These are phyloP conservation scores for Laburnicola sp. DNA, from an alignment of 2,329 filamentous ascomycete species.

Conservation along the genomic window DNA sequence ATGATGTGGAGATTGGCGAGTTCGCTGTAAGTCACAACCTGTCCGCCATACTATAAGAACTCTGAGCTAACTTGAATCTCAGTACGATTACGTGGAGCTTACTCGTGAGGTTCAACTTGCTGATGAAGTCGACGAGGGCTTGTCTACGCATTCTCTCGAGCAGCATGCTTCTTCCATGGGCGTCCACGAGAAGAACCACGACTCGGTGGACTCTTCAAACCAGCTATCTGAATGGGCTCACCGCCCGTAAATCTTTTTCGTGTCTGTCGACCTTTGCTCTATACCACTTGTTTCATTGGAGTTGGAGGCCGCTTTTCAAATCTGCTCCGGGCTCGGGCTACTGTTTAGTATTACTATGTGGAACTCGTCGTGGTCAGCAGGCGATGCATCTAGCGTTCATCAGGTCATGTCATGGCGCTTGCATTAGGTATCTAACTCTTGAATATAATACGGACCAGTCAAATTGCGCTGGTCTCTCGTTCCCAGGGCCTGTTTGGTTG, in stretches of 20 bases:
- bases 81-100: slow-evolving; percentile 88
- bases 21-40: slow-evolving; percentile 65
- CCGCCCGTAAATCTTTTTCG: slow-evolving; percentile 25
- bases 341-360: not conserved
- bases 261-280: slow-evolving; percentile 14
- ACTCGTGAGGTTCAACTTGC: slow-evolving; percentile 64
- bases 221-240: slow-evolving; percentile 44
- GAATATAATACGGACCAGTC: too few species aligned
- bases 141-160: slow-evolving; percentile 40
- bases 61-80: slow-evolving; percentile 12
- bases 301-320: slow-evolving; percentile 10
- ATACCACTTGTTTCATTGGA: slow-evolving; percentile 23
- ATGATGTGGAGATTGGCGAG: slow-evolving; percentile 89
- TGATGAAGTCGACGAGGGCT: slow-evolving; percentile 47
- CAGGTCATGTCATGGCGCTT: not conserved
- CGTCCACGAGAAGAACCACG: slow-evolving; percentile 45
- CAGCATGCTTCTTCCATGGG: slow-evolving; percentile 34
- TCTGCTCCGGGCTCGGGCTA: not conserved
- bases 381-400: not conserved
- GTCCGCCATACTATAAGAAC: not conserved
- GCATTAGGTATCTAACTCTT: too few species aligned
- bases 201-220: slow-evolving; percentile 40
- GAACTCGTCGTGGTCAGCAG: too few species aligned
- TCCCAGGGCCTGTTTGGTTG: too few species aligned
- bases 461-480: too few species aligned